Base-by-base conservation (phyloP, 139 green algal genomes). In the Chlorella sp. region DNA sequence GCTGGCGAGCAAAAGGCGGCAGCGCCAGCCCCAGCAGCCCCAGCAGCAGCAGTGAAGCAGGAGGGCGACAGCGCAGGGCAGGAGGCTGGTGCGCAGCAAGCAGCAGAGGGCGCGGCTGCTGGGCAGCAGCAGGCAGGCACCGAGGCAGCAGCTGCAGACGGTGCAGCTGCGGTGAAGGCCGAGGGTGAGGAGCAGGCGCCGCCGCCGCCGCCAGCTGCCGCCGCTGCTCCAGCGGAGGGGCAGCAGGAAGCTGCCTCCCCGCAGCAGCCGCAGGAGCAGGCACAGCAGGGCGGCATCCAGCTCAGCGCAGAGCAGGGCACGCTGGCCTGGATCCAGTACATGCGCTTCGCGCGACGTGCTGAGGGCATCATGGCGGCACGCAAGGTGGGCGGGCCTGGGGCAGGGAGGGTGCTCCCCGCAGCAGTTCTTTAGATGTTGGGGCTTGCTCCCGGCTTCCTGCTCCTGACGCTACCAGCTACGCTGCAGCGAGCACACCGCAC, bases 311-410 rank as follows among this genome's bases (percentile, higher is more conserved):
- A 95, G 73, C 77, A 92, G 82, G 86, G 87, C 19, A 92, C 93
- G 43, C 90, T 97, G 62, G 85, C 89, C 22, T 98, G 94, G 94
- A 85, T 95, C 20, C 94, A 97, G 88, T 97, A 97, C 89, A 96
- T 98, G 92, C 89, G 92, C 60, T 96, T 96, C 81, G 79, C 92
- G 46, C 80, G 93, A 40, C 84, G 96, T 0, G 85, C 89, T 7
- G 90, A 96, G 30, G 89, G 86, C 43, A 73, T 95, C 26, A 91
- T 91, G 65, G 87, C 90, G 7, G 91, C 92, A 0, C 80, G 94
- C 38, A 91, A 96, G 87, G 91, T 93, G 56, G 8, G 81, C 19
- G 9, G 48, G 36, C 41, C n/a, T n/a, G 30, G 7, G 44, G n/a
- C 9, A 3, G 1, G n/a, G 8, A n/a, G n/a, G n/a, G n/a, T n/a